Percentiles rank a stretch among this genome's conserved stretches.
phyloP scores from a whole-genome alignment of 441 rosid species.

The Pelargonium citronellum region DNA sequence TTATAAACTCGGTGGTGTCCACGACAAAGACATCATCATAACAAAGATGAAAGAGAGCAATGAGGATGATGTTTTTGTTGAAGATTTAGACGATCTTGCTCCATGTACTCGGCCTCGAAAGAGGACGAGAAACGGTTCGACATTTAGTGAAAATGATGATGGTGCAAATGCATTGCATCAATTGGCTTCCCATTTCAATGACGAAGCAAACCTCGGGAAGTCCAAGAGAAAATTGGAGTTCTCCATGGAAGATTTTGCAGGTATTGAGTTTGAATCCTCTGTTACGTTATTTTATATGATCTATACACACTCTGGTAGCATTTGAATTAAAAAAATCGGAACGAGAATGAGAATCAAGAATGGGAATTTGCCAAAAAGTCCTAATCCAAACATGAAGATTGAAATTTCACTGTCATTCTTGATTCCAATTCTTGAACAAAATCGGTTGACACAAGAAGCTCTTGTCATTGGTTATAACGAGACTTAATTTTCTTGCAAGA shows the following conservation, averaged over 20 bases:
- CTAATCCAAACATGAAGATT: too few species aligned
- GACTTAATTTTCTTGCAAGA: background rate
- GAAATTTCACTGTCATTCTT: too few species aligned
- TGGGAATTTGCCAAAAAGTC: too few species aligned
- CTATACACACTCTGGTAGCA: background rate
- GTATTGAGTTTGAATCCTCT: background rate
- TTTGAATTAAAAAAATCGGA: too few species aligned
- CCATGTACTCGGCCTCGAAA: background rate
- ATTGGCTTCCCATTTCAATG: background rate
- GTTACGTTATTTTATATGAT: background rate
- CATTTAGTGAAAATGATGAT: background rate
- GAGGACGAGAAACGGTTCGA: background rate
- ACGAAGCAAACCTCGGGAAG: background rate
- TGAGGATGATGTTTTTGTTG: background rate
- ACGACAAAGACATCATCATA: background rate
- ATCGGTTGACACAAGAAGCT: background rate
- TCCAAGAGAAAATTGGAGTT: background rate
- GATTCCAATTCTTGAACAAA: too few species aligned
- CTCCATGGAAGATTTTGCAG: background rate
- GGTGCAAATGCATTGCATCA: background rate
- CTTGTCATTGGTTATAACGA: background rate
- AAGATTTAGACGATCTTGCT: background rate
- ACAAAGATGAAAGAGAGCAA: background rate
- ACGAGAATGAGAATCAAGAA: too few species aligned
- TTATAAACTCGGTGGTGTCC: slow-evolving; percentile 9